A percentile compares a stretch with the other conserved stretches of the same genome.
Conservation (phyloP, 2,329 filamentous ascomycete species). For the Fusarium pseudograminearum region DNA sequence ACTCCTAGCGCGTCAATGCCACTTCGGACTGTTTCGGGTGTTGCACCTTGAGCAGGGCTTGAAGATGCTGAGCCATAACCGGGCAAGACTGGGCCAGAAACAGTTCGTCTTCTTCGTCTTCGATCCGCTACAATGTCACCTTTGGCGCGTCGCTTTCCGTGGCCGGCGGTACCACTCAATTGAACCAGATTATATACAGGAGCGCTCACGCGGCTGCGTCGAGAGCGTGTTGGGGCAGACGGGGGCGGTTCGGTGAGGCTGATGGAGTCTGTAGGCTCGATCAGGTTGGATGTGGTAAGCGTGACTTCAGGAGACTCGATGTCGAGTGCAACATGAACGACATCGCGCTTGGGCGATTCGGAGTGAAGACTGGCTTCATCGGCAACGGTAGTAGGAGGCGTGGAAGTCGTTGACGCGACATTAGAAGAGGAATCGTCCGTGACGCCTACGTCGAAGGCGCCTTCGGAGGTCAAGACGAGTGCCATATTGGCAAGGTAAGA, state of each 20-base stretch:
- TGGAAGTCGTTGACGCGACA: conserved; percentile 69
- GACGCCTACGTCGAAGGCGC: conserved; percentile 47
- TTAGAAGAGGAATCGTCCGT: conserved; percentile 59
- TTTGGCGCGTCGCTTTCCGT: conserved; percentile 67
- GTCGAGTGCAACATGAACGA: conserved; percentile 50
- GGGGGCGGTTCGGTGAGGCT: conserved; percentile 34
- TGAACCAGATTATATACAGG: conserved; percentile 76
- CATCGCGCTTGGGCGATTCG: conserved; percentile 55
- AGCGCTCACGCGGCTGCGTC: conserved; percentile 66
- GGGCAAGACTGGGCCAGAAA: conserved; percentile 55
- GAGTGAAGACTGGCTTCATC: conserved; percentile 71
- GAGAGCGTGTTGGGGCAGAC: conserved; percentile 55
- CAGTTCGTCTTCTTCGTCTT: conserved; percentile 61
- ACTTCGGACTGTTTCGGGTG: conserved; percentile 47
- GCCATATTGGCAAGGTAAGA: conserved; percentile 47
- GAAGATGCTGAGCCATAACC: conserved; percentile 20
- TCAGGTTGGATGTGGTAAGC: conserved; percentile 14
- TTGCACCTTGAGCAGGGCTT: conserved; percentile 26
- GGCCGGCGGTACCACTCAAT: conserved; percentile 70
- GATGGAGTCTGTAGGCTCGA: conserved; percentile 28
- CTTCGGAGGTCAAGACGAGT: conserved; percentile 50
- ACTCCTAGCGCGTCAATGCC: conserved; percentile 62
- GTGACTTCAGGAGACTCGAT: conserved; percentile 47
- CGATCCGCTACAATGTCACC: conserved; percentile 61
- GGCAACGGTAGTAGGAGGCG: conserved; percentile 74